A percentile compares a stretch with the other conserved stretches of the same genome.
These are phyloP conservation scores for Ormosia emarginata DNA, from an alignment of 306 rosid genomes.

Conservation along the genomic window DNA sequence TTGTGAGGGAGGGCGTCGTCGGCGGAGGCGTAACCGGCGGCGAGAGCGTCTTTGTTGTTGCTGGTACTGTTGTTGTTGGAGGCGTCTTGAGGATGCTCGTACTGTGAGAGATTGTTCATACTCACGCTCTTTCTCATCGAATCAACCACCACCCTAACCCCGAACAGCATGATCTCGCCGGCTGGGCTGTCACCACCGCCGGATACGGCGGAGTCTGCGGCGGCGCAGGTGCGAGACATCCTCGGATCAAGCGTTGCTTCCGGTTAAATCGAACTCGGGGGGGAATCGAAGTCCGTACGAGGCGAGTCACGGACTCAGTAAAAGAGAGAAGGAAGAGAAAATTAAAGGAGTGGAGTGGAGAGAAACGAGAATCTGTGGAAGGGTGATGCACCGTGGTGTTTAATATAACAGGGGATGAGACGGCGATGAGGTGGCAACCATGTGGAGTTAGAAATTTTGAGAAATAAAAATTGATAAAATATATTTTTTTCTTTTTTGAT, in stretches of 20 bases:
- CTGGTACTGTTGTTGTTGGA: slow-evolving; percentile 17
- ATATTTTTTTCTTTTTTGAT: too few relatives aligned
- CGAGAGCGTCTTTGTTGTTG: slow-evolving; percentile 38
- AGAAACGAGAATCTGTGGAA: neutral
- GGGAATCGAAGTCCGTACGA: neutral
- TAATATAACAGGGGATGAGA: slow-evolving; percentile 31
- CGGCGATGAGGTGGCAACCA: slow-evolving; percentile 39
- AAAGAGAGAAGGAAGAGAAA: neutral
- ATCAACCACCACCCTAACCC: slow-evolving; percentile 87
- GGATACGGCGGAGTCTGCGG: slow-evolving; percentile 30
- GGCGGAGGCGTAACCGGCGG: slow-evolving; percentile 80
- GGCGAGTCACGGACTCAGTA: slow-evolving; percentile 9
- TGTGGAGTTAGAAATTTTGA: slow-evolving; percentile 20
- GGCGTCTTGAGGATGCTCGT: slow-evolving; percentile 57
- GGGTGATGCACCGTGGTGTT: slow-evolving; percentile 1
- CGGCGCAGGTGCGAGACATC: slow-evolving; percentile 33
- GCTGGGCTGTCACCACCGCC: slow-evolving; percentile 21
- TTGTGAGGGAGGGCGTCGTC: slow-evolving; percentile 64
- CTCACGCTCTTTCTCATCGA: slow-evolving; percentile 97
- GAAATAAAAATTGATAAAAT: neutral
- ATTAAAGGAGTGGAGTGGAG: neutral
- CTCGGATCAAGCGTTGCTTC: neutral
- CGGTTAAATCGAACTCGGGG: neutral
- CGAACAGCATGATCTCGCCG: slow-evolving; percentile 89
- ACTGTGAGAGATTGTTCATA: slow-evolving; percentile 92